Conservation (phyloP, 2,329 filamentous ascomycete species). For the Fusarium sambucinum region DNA sequence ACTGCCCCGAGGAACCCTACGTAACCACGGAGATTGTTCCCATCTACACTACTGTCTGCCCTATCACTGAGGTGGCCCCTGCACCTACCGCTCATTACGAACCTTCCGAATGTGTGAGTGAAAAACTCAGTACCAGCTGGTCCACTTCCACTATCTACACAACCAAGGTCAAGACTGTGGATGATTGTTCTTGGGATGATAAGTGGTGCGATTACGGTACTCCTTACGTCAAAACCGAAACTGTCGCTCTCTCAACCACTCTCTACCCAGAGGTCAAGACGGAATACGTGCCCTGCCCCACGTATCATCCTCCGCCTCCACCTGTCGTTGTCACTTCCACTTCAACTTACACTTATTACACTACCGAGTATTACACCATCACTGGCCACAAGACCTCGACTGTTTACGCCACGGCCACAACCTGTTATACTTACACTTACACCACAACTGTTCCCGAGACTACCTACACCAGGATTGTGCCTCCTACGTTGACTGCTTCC, state of each 20-base stretch:
- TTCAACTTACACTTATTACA: conserved; percentile 30
- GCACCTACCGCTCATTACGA: neutral
- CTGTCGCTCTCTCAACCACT: conserved; percentile 28
- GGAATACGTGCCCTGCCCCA: conserved; percentile 1
- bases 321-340: neutral
- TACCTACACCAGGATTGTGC: neutral
- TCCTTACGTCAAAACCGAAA: conserved; percentile 3
- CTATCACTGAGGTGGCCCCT: conserved; percentile 10
- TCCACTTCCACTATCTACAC: conserved; percentile 28
- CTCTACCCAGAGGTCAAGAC: conserved; percentile 30
- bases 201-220: neutral
- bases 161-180: conserved; percentile 29
- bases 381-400: conserved; percentile 19
- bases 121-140: conserved; percentile 20
- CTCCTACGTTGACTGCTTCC: neutral
- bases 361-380: conserved; percentile 31
- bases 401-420: conserved; percentile 32
- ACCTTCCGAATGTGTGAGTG: neutral
- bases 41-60: conserved; percentile 32
- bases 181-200: conserved; percentile 1
- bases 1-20: conserved; percentile 11
- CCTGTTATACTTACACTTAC: conserved; percentile 2
- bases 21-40: conserved; percentile 7
- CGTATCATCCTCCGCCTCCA: neutral
- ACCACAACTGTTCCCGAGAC: conserved; percentile 3